Percentiles rank a stretch among this genome's conserved stretches.
Conservation (phyloP, 495 filamentous ascomycete species). For the Penicillium mononematosum region DNA sequence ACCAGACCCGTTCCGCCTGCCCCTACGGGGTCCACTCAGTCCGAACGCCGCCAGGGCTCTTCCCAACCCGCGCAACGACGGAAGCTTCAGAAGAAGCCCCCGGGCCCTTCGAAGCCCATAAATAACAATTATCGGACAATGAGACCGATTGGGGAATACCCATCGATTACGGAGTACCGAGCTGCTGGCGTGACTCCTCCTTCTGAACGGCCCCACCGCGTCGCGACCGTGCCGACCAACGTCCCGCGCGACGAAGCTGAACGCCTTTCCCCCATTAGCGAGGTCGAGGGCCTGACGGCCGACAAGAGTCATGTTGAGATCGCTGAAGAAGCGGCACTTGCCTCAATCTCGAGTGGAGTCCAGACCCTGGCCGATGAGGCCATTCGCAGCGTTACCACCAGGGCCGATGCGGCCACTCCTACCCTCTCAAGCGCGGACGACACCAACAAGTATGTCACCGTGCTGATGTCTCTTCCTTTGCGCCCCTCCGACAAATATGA, state of each 20-base stretch:
- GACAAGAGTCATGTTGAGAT: constrained; percentile 12
- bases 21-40: constrained; percentile 24
- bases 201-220: constrained; percentile 17
- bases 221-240: constrained; percentile 9
- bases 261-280: constrained; percentile 5
- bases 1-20: constrained; percentile 26
- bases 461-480: constrained; percentile 17
- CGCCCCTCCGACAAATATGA: constrained; percentile 20
- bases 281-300: neutral
- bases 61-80: constrained; percentile 19
- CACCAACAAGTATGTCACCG: constrained; percentile 10
- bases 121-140: constrained; percentile 17
- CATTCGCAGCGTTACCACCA: constrained; percentile 1
- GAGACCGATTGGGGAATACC: constrained; percentile 31
- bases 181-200: constrained; percentile 23
- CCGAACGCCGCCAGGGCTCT: constrained; percentile 14
- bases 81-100: constrained; percentile 21
- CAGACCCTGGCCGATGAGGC: constrained; percentile 2
- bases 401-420: constrained; percentile 4
- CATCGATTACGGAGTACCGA: constrained; percentile 26
- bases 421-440: constrained; percentile 3
- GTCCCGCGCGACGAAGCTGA: constrained; percentile 11
- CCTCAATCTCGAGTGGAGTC: neutral
- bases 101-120: constrained; percentile 10
- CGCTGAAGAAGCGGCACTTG: neutral